Evolutionary conservation across 1,284 basidiomycete species (phyloP), one percentile per base, ranked within the genome.

Genomic region (Leccinum fallax): DNA sequence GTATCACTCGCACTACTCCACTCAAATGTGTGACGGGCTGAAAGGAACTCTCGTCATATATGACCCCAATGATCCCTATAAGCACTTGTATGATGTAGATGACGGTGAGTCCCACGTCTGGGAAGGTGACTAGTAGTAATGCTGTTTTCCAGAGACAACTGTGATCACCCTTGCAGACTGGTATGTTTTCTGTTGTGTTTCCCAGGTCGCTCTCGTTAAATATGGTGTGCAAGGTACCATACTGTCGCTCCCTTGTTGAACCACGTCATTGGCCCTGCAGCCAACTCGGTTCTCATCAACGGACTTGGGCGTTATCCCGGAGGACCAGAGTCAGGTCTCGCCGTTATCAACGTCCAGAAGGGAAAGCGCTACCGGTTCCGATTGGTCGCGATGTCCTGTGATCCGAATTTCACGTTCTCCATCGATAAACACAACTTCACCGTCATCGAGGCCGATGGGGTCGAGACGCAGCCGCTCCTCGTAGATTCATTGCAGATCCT

Each of bases 1-100:
- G 71, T 83, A 81, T 58, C 81, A 82, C 61, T 81, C 79, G 3
- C 81, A 83, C 65, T 77, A 76, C 58, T 77, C 67, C 1, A 21
- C 65, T 13, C 80, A 82, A 36, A 55, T 30, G 2, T 72, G 73
- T 32, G 71, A 73, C 30, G 74, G 74, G 4, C 59, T 74, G 26
- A 65, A 67, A 48, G 70, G 73, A 1, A 69, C 72, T 8, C 51
- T 72, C 15, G 67, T 78, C 10, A 68, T 79, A 8, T 76, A 79
- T 21, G 77, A 78, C 46, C 76, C 72, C 10, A 0, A 71, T 36
- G 76, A 78, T 55, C 78, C 77, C 4, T 70, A 71, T 38, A 24
- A 54, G 16, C 4, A 5, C 32, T 59, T 74, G 58, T 78, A 78
- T 32, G 77, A 78, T 53, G 57, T 78, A 16, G 77, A 78, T 48